Base-by-base conservation (phyloP, 164 flowering plant genomes). In the Sextonia rubra region DNA sequence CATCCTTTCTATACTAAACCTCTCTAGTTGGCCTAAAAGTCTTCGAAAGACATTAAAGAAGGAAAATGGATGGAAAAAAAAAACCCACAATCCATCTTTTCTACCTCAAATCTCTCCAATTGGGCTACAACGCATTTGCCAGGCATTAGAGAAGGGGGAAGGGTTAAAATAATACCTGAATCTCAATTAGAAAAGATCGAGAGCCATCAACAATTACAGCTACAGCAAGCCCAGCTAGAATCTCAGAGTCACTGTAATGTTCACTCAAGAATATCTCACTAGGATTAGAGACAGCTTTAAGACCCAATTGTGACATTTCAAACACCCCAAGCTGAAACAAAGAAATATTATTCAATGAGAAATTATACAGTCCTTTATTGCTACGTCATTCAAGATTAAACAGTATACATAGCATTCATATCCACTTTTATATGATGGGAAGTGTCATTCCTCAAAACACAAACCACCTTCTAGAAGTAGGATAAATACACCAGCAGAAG, bases 151-250 rank as follows among this genome's bases (percentile, higher is more conserved):
- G n/a, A n/a, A n/a, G n/a, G n/a, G n/a, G n/a, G n/a, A n/a, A n/a
- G n/a, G n/a, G n/a, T 7, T 32, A 6, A 9, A 32, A 6, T 0
- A 62, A n/a, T 77, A 91, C 99, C 98, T 95, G 98, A 81, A 93
- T 82, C 84, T 95, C 98, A 75, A 95, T 73, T 24, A 95, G 86
- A 80, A 95, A 95, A 72, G 87, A 73, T 70, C 98, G 89, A 48
- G 99, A 88, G 52, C 97, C 97, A 84, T 95, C 99, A 87, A 93
- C 80, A 18, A 90, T 78, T 6, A 89, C 96, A 77, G 98, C 89
- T 75, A 93, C 88, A 72, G 98, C 99, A 52, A 86, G 84, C 74
- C 99, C 98, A 71, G 91, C 95, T 72, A 95, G 81, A 82, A 87
- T 58, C 32, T 93, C 97, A 12, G 97, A 95, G 77, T 85, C 89